Base-by-base conservation (phyloP, 2,329 filamentous ascomycete genomes). In the Fusarium sp. region DNA sequence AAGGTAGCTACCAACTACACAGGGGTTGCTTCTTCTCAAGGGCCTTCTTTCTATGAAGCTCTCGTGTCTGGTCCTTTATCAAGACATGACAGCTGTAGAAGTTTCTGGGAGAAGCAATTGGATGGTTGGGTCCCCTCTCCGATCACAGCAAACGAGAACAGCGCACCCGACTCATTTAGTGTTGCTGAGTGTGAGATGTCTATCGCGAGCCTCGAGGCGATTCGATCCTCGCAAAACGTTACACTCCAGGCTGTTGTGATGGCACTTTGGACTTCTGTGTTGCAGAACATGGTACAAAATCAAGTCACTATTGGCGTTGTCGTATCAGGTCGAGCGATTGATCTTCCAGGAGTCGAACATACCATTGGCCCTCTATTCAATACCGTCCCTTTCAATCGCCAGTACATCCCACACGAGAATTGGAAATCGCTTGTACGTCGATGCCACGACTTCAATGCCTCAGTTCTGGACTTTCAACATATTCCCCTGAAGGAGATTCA, bases 311-410 rank as follows among this genome's bases (percentile, higher is more conserved):
- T 94, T 16, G 95, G 95, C 1, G 81, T 97, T 21, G 86, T 98
- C 14, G 86, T 93, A 0, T 96, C 94, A 9, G 95, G 94, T 1
- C 86, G 94, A 62, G 87, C 89, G 0, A 86, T 97, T 7, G 87
- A 92, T 44, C 80, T 93, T 14, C 85, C 90, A 10, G 83, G 84
- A 3, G 86, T 90, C 3, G 91, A 94, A 48, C 76, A 84, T 23
- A 87, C 92, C 1, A 86, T 96, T 43, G 95, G 94, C 0, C 94
- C 95, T 0, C 81, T 98, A 21, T 97, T 98, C 84, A 98, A 98
- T 76, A 97, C 94, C 0, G 82, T 98, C 2, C 93, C 94, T 0
- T 93, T 91, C 76, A 84, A 87, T 57, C 79, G 89, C 34, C 75
- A 81, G 8, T 69, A 86, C 16, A 65, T 79, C 9, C 67, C 77